Conservation (phyloP, 768 basidiomycete genomes). For the Lactarius hatsudake region DNA sequence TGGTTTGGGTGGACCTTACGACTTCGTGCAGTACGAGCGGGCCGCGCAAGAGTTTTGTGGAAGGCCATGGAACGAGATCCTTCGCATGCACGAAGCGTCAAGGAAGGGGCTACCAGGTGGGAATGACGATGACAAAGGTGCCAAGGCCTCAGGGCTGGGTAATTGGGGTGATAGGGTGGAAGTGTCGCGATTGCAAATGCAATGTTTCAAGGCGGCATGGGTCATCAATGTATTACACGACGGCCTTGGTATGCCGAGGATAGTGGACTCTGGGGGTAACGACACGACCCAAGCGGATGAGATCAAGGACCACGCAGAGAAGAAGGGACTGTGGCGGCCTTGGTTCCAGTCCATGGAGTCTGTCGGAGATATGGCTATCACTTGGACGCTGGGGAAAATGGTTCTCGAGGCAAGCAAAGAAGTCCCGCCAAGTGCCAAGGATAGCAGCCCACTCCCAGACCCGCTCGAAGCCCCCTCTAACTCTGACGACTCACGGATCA, state of each 20-base stretch:
- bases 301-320: slow-evolving; percentile 70
- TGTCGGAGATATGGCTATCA: slow-evolving; percentile 91
- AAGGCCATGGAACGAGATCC: slow-evolving; percentile 73
- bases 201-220: slow-evolving; percentile 99
- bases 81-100: slow-evolving; percentile 58
- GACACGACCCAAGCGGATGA: slow-evolving; percentile 63
- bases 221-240: slow-evolving; percentile 94
- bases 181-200: slow-evolving; percentile 85
- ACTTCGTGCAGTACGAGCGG: slow-evolving; percentile 94
- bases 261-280: slow-evolving; percentile 84
- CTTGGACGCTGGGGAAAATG: slow-evolving; percentile 99
- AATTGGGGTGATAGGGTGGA: slow-evolving; percentile 77
- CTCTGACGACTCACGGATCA: slow-evolving; percentile 49
- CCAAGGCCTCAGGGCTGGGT: slow-evolving; percentile 59
- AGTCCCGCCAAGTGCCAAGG: slow-evolving; percentile 49
- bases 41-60: slow-evolving; percentile 85
- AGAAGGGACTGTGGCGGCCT: slow-evolving; percentile 79
- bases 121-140: slow-evolving; percentile 60
- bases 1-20: slow-evolving; percentile 90
- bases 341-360: slow-evolving; percentile 91
- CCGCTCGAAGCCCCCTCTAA: slow-evolving; percentile 42
- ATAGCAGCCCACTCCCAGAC: slow-evolving; percentile 61
- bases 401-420: slow-evolving; percentile 95
- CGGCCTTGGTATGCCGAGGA: slow-evolving; percentile 90
- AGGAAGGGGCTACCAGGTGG: slow-evolving; percentile 46